A percentile compares a stretch with the other conserved stretches of the same genome.
Evolutionary conservation across 805 yeast genomes (phyloP).

Genomic region (Babjeviella inositovora): DNA sequence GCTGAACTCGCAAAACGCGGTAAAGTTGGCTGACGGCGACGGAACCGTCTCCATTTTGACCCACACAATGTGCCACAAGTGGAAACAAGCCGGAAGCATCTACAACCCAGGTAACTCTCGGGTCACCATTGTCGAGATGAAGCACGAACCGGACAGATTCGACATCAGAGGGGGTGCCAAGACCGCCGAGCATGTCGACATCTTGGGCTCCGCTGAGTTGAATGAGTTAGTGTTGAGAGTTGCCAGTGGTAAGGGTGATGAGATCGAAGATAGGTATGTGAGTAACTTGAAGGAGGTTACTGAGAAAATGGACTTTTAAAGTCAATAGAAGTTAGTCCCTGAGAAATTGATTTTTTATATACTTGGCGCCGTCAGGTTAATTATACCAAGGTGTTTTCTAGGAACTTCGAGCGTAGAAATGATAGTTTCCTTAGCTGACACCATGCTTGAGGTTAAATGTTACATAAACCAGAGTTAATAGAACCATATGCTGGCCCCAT

Average conservation of each 20-base stretch:
- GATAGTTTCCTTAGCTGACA: background rate
- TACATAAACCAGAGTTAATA: too few relatives aligned
- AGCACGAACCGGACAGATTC: slow-evolving; percentile 84
- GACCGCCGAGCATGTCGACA: slow-evolving; percentile 97
- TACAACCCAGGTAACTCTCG: slow-evolving; percentile 66
- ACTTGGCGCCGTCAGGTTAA: too few relatives aligned
- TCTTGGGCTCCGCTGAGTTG: slow-evolving; percentile 81
- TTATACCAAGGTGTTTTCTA: background rate
- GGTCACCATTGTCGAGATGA: slow-evolving; percentile 79
- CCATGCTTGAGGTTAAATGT: too few relatives aligned
- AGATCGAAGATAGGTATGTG: slow-evolving; percentile 39
- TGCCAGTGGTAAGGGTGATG: slow-evolving; percentile 66
- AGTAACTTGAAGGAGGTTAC: slow-evolving; percentile 55
- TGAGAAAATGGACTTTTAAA: slow-evolving; percentile 25
- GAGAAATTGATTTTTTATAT: background rate
- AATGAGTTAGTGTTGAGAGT: slow-evolving; percentile 75
- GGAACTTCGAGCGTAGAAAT: background rate
- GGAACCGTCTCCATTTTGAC: slow-evolving; percentile 86
- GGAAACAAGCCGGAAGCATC: slow-evolving; percentile 49
- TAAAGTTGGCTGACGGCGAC: slow-evolving; percentile 81
- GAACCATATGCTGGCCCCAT: too few relatives aligned
- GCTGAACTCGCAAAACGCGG: slow-evolving; percentile 44
- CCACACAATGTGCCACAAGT: slow-evolving; percentile 82
- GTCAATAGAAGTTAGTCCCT: background rate
- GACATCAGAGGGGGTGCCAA: slow-evolving; percentile 96